Percentiles rank a stretch among this genome's conserved stretches.
These are phyloP conservation scores for Podospora comata DNA, from an alignment of 495 filamentous ascomycete genomes.

Conservation along the genomic window DNA sequence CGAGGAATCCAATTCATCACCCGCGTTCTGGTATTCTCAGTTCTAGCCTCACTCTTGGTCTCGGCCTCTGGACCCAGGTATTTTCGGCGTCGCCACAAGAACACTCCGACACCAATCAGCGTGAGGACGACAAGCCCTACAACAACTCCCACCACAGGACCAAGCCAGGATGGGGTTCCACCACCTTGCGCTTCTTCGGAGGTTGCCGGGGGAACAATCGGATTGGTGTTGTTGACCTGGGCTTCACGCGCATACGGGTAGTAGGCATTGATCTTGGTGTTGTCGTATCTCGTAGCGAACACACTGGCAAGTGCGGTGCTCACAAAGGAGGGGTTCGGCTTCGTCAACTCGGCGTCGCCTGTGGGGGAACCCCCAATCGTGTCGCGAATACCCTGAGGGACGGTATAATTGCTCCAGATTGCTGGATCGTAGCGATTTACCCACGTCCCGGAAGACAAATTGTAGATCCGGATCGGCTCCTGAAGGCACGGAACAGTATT, in stretches of 20 bases:
- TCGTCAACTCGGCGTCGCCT: constrained; percentile 58
- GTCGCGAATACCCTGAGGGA: constrained; percentile 54
- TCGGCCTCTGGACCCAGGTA: constrained; percentile 31
- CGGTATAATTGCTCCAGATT: constrained; percentile 55
- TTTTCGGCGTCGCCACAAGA: constrained; percentile 55
- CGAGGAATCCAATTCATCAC: constrained; percentile 47
- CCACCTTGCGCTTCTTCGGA: constrained; percentile 19
- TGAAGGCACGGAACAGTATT: constrained; percentile 44
- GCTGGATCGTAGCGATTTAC: constrained; percentile 59
- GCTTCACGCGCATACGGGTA: constrained; percentile 55
- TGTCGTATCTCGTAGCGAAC: constrained; percentile 56
- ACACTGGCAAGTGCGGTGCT: constrained; percentile 48
- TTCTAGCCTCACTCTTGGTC: constrained; percentile 47
- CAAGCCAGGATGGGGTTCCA: constrained; percentile 58
- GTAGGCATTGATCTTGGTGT: constrained; percentile 52
- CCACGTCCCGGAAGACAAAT: constrained; percentile 58
- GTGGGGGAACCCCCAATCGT: constrained; percentile 59
- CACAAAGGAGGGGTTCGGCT: constrained; percentile 49
- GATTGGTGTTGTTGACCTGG: constrained; percentile 36
- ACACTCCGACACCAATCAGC: constrained; percentile 47
- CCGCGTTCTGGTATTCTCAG: constrained; percentile 42
- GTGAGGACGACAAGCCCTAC: constrained; percentile 59
- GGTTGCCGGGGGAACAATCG: constrained; percentile 11
- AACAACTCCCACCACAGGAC: constrained; percentile 64
- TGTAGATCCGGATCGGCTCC: constrained; percentile 59